Conservation (phyloP, 805 yeast species). For the Jamesozyma piceae region DNA sequence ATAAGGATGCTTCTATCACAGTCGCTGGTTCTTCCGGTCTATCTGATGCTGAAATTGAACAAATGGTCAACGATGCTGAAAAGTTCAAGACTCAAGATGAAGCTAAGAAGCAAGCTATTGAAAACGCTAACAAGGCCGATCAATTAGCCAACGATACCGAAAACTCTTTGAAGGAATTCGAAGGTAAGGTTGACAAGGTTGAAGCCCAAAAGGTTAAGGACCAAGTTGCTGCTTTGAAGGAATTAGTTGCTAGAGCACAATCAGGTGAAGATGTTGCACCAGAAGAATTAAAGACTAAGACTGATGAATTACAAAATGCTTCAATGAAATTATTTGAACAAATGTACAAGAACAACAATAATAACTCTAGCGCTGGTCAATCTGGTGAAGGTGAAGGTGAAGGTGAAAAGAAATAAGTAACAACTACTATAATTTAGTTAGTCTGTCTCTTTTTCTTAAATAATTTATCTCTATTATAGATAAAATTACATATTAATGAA, state of each 20-base stretch:
- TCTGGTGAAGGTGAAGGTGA: conserved; percentile 12
- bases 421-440: neutral
- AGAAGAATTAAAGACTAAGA: conserved; percentile 57
- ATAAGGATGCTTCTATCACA: conserved; percentile 89
- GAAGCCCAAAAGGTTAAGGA: conserved; percentile 41
- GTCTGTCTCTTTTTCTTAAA: neutral
- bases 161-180: conserved; percentile 67
- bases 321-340: conserved; percentile 71
- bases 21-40: conserved; percentile 94
- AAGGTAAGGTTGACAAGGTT: conserved; percentile 45
- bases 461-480: too few relatives aligned
- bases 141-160: conserved; percentile 81
- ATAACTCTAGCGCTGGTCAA: conserved; percentile 6
- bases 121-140: conserved; percentile 70
- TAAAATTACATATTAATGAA: too few relatives aligned
- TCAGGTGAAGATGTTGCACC: conserved; percentile 48
- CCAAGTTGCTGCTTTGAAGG: conserved; percentile 50
- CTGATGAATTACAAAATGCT: conserved; percentile 66
- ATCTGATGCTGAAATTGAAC: conserved; percentile 81
- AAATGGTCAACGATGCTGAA: conserved; percentile 87
- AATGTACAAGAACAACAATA: conserved; percentile 32
- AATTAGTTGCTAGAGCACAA: conserved; percentile 55
- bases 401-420: conserved; percentile 5
- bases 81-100: conserved; percentile 80
- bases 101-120: conserved; percentile 74